Percentiles rank a stretch among this genome's conserved stretches.
Conservation (phyloP, 1,284 basidiomycete genomes). For the Cryptococcus hybrid region DNA sequence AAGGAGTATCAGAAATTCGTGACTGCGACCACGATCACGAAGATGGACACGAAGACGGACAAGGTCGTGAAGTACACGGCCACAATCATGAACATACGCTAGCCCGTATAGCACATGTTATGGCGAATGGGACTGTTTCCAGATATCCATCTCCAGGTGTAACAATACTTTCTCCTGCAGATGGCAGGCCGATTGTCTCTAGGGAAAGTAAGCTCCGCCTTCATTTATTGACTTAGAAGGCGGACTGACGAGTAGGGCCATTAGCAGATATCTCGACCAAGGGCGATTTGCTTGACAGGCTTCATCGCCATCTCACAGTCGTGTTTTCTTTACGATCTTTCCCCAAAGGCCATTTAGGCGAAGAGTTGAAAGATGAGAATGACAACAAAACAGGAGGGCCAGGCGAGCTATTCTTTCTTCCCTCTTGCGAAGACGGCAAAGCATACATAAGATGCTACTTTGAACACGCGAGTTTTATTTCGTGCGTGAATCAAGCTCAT, state of each 20-base stretch:
- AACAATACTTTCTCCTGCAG: too few relatives aligned
- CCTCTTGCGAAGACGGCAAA: not conserved
- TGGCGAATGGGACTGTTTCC: constrained; percentile 5
- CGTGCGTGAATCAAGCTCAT: not conserved
- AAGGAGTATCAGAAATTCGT: too few relatives aligned
- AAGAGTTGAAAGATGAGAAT: not conserved
- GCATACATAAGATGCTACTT: constrained; percentile 4
- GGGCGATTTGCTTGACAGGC: constrained; percentile 1
- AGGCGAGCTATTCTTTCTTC: not conserved
- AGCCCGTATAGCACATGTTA: constrained; percentile 2
- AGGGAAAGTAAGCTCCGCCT: too few relatives aligned
- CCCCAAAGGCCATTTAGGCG: constrained; percentile 1
- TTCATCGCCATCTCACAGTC: constrained; percentile 2
- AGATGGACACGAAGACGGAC: too few relatives aligned
- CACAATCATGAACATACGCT: not conserved
- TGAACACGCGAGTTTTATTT: not conserved
- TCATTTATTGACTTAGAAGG: too few relatives aligned
- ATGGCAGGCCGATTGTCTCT: too few relatives aligned
- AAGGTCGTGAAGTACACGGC: too few relatives aligned
- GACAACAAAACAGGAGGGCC: not conserved
- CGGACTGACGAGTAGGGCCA: too few relatives aligned
- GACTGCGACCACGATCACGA: too few relatives aligned
- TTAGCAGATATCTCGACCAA: not conserved
- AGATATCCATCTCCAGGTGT: constrained; percentile 1
- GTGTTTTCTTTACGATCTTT: constrained; percentile 3